A percentile compares a stretch with the other conserved stretches of the same genome.
Conservation (phyloP, 768 basidiomycete species). For the Tubosaeta sp. region DNA sequence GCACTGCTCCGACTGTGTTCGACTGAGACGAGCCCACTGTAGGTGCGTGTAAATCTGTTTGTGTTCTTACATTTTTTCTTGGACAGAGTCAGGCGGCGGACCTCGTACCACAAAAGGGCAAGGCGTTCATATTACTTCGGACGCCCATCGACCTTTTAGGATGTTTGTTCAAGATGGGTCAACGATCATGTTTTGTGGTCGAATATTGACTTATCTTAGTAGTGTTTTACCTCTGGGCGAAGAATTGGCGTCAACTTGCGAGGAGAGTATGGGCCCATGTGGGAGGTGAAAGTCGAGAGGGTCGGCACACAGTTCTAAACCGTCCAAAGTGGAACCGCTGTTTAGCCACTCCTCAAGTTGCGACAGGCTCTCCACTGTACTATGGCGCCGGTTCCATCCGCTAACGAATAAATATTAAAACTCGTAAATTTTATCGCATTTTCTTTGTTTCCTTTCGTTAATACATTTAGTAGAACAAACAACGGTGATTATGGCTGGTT, state of each 20-base stretch:
- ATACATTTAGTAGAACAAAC: slow-evolving; percentile 53
- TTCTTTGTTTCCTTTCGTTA: slow-evolving; percentile 6
- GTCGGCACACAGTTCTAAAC: slow-evolving; percentile 8
- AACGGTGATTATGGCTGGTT: slow-evolving; percentile 76
- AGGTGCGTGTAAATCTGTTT: slow-evolving; percentile 83
- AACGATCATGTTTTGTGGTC: slow-evolving; percentile 83
- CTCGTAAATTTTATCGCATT: slow-evolving; percentile 35
- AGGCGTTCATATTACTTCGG: slow-evolving; percentile 79
- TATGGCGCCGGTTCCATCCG: slow-evolving; percentile 30
- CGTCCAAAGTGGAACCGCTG: slow-evolving; percentile 17
- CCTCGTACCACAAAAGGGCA: slow-evolving; percentile 80
- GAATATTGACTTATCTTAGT: slow-evolving; percentile 83
- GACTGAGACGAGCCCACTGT: background rate
- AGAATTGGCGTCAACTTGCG: slow-evolving; percentile 88
- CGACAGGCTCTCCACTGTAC: slow-evolving; percentile 47
- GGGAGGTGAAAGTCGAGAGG: slow-evolving; percentile 48
- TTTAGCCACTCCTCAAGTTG: slow-evolving; percentile 3
- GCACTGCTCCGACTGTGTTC: background rate
- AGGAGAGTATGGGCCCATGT: slow-evolving; percentile 78
- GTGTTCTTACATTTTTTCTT: slow-evolving; percentile 84
- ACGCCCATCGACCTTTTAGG: slow-evolving; percentile 85
- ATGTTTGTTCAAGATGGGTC: slow-evolving; percentile 79
- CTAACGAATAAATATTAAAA: slow-evolving; percentile 50
- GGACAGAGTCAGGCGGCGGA: slow-evolving; percentile 76
- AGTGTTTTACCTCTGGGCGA: slow-evolving; percentile 85